phyloP scores from a whole-genome alignment of 2,329 filamentous ascomycete species.

The Penicillium rolfsii region DNA sequence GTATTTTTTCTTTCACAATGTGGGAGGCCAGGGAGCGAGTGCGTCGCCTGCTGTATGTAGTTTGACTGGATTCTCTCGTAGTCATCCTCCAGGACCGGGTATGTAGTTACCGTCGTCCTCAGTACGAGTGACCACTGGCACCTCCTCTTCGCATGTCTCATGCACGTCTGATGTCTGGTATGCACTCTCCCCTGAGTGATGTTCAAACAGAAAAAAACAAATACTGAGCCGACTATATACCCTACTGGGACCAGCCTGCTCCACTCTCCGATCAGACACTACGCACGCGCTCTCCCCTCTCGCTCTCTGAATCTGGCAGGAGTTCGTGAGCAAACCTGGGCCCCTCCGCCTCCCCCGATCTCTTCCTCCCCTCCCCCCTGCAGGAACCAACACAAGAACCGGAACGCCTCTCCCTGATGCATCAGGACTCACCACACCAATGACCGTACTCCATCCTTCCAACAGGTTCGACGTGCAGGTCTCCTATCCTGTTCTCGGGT shows the following conservation, averaged over 20 bases:
- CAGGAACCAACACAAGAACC: conserved; percentile 22
- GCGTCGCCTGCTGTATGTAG: background rate
- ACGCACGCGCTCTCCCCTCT: background rate
- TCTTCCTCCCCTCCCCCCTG: conserved; percentile 4
- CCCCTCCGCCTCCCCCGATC: conserved; percentile 8
- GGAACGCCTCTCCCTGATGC: conserved; percentile 17
- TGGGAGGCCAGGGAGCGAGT: background rate
- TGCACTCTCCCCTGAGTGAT: too few species aligned
- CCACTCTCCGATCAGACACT: background rate
- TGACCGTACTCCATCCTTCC: too few species aligned
- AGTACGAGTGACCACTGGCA: too few species aligned
- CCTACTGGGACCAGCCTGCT: background rate
- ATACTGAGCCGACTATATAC: background rate
- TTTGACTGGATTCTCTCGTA: background rate
- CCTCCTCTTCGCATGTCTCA: too few species aligned
- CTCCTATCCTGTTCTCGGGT: background rate
- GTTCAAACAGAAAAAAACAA: too few species aligned
- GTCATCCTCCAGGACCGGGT: too few species aligned
- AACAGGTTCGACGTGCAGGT: conserved; percentile 19
- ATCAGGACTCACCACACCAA: background rate
- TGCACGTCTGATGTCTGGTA: too few species aligned
- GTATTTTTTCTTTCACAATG: background rate
- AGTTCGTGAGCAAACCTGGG: conserved; percentile 19
- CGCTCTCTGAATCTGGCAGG: conserved; percentile 15
- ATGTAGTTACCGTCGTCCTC: too few species aligned